Evolutionary conservation across 1,284 basidiomycete species (phyloP).

Genomic region (Erythrobasidium hasegawianum): DNA sequence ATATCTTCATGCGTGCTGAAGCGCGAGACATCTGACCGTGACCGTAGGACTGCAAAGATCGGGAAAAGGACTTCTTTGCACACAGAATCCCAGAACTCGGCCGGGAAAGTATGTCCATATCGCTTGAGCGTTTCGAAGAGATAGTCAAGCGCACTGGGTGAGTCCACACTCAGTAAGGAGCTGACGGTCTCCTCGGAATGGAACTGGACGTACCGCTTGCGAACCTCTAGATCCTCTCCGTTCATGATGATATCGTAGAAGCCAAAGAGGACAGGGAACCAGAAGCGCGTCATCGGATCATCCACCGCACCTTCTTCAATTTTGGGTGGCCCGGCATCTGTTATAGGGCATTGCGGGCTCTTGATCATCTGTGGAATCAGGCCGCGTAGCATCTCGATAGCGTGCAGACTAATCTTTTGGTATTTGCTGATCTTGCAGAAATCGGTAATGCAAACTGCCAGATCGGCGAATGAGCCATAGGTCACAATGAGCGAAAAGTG

Average conservation of each 20-base stretch:
- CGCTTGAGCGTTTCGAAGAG: constrained; percentile 90
- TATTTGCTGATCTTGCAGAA: constrained; percentile 99
- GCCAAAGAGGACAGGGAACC: constrained; percentile 93
- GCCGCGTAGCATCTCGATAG: constrained; percentile 91
- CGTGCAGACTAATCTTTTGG: constrained; percentile 93
- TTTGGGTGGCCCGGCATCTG: constrained; percentile 27
- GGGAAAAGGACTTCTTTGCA: constrained; percentile 96
- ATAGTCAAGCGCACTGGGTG: constrained; percentile 82
- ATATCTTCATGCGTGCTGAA: constrained; percentile 97
- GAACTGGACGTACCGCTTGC: constrained; percentile 68
- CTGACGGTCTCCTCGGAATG: background rate
- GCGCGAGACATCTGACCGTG: constrained; percentile 71
- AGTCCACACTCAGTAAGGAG: background rate
- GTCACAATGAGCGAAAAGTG: constrained; percentile 87
- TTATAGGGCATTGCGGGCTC: constrained; percentile 73
- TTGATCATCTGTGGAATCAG: constrained; percentile 81
- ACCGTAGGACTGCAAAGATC: constrained; percentile 93
- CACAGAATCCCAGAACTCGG: constrained; percentile 97
- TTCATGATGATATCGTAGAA: constrained; percentile 99
- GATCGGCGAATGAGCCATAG: constrained; percentile 89
- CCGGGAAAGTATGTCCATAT: constrained; percentile 78
- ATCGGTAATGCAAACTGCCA: constrained; percentile 96
- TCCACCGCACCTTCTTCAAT: constrained; percentile 45
- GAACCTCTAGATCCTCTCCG: constrained; percentile 96
- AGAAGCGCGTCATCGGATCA: constrained; percentile 60